Evolutionary conservation across 2,329 filamentous ascomycete genomes (phyloP), one percentile per base, ranked within the genome.

Genomic region (Ophiosphaerella herpotricha): DNA sequence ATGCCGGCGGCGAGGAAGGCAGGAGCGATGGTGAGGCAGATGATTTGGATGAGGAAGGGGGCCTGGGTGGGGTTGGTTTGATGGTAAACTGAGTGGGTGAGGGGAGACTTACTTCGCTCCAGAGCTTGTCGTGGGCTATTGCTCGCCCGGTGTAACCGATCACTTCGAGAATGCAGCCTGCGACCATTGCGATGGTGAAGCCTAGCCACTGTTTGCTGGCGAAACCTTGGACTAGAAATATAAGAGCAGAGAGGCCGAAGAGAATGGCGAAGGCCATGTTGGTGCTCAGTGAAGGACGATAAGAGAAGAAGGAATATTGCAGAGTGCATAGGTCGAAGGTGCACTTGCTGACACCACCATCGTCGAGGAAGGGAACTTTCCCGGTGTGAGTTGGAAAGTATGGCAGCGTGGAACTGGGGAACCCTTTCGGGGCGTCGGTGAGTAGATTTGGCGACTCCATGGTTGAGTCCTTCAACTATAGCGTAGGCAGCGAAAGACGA

Each of bases 21-120:
- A 8, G 67, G 67, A 0, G 74, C 78, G 38, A 80, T 79, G 58
- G 80, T 83, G 43, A 88, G 76, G 68, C 82, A 85, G 52, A 82
- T 80, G 55, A 87, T 86, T 64, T 89, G 83, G n/a, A 87, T 78
- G 66, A 88, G 78, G 65, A 89, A 89, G 7, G 79, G 83, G 11
- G 65, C 64, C 63, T 85, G 26, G 2, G 13, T 11, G 6, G 16
- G 34, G 45, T 61, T 16, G 59, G 58, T 4, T 4, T 21, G 18
- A 4, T 4, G 18, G 4, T 21, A 21, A 21, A 21, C 18, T 21
- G 4, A 3, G 16, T 26, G 13, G 21, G 16, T n/a, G 16, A 12
- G 14, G 24, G n/a, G 26, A 12, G 16, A 34, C 24, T 16, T 58
- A 71, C 70, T 57, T 75, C 68, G 16, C 38, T 75, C 63, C 85